Conservation (phyloP, 306 rosid genomes). For the Quercus variabilis region DNA sequence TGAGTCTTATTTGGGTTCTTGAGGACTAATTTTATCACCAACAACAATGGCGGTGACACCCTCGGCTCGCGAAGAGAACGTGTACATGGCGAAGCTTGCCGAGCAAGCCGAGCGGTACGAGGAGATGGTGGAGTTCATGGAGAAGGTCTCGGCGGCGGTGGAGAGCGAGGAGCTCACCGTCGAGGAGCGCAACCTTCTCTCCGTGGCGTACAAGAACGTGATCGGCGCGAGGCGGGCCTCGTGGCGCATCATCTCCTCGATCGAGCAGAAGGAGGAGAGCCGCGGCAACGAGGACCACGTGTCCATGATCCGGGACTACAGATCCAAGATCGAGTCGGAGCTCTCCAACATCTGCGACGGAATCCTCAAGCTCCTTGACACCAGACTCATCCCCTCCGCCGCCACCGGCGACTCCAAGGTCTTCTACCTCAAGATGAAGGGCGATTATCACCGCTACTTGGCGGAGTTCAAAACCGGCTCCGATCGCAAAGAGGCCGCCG, state of each 20-base stretch:
- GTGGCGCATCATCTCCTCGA: conserved; percentile 96
- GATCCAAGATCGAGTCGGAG: conserved; percentile 94
- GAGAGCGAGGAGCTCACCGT: conserved; percentile 90
- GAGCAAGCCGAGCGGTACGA: conserved; percentile 99
- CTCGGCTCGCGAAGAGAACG: conserved; percentile 89
- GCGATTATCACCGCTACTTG: conserved; percentile 92
- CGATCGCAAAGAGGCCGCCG: conserved; percentile 99
- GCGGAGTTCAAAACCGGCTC: conserved; percentile 98
- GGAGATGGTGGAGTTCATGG: conserved; percentile 99
- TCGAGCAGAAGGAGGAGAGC: conserved; percentile 99
- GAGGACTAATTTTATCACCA: not conserved
- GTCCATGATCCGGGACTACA: conserved; percentile 76
- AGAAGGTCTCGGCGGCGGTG: conserved; percentile 83
- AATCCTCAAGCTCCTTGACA: conserved; percentile 90
- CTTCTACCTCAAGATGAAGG: conserved; percentile 97
- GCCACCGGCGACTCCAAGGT: conserved; percentile 92
- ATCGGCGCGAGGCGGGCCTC: conserved; percentile 92
- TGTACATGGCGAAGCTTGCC: conserved; percentile 97
- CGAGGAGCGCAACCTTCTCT: conserved; percentile 92
- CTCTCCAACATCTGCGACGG: conserved; percentile 94
- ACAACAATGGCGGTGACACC: conserved; percentile 64
- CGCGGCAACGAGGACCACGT: conserved; percentile 99
- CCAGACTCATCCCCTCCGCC: conserved; percentile 91
- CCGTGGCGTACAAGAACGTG: conserved; percentile 95
- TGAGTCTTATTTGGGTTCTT: conserved; percentile 22